Conservation (phyloP, 768 basidiomycete genomes). For the Psilocybe sp. region DNA sequence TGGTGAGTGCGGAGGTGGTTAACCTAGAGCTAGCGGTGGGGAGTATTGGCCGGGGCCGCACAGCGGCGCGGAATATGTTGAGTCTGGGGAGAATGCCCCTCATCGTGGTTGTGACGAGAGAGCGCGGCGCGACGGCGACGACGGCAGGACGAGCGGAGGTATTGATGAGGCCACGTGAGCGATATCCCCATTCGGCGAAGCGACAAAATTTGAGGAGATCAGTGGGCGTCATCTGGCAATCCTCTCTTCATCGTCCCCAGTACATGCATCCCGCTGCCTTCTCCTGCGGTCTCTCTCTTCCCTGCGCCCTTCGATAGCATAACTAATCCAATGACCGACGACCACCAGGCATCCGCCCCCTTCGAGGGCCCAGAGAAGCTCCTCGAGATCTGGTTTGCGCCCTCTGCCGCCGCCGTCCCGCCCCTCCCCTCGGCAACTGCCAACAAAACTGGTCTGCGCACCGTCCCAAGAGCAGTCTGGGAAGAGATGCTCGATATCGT, state of each 20-base stretch:
- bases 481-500: conserved; percentile 97
- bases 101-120: conserved; percentile 24
- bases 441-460: conserved; percentile 69
- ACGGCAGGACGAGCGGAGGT: background rate
- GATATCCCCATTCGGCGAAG: conserved; percentile 16
- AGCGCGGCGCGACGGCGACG: background rate
- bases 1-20: conserved; percentile 24
- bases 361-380: conserved; percentile 96
- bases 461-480: conserved; percentile 76
- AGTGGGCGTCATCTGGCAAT: background rate
- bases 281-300: conserved; percentile 20
- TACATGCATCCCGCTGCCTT: conserved; percentile 41
- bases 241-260: conserved; percentile 10
- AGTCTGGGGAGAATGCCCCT: conserved; percentile 41
- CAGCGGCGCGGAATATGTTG: conserved; percentile 41
- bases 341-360: conserved; percentile 43
- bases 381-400: conserved; percentile 96
- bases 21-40: conserved; percentile 37
- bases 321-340: conserved; percentile 32
- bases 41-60: conserved; percentile 50
- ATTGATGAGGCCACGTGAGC: conserved; percentile 7
- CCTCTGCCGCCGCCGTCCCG: conserved; percentile 61
- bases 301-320: conserved; percentile 48
- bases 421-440: conserved; percentile 32
- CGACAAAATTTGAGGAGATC: conserved; percentile 12